Percentiles rank a stretch among this genome's conserved stretches.
Evolutionary conservation across 805 yeast genomes (phyloP).

Genomic region (Starmera caribaea): DNA sequence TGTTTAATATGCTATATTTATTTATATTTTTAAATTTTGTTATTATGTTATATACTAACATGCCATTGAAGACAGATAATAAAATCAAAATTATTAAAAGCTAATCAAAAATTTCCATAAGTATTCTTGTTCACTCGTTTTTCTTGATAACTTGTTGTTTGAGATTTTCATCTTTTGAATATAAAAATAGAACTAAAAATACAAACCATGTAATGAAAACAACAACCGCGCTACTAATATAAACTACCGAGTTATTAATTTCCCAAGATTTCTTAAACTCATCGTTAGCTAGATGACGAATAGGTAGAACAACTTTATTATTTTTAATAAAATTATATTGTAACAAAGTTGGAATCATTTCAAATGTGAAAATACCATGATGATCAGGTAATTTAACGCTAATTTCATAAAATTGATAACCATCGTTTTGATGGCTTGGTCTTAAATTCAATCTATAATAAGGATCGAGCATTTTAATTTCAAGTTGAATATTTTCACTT

Average conservation of each 20-base stretch:
- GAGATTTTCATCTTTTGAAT: constrained; percentile 9
- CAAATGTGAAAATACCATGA: constrained; percentile 91
- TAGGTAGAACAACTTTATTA: constrained; percentile 63
- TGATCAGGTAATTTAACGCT: constrained; percentile 81
- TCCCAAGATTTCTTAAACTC: constrained; percentile 92
- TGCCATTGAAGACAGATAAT: neutral
- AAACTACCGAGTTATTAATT: constrained; percentile 89
- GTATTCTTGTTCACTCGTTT: neutral
- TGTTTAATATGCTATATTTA: too few species aligned
- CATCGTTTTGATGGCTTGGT: constrained; percentile 29
- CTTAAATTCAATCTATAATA: constrained; percentile 71
- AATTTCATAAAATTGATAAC: constrained; percentile 33
- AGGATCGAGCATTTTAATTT: constrained; percentile 88
- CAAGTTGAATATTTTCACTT: constrained; percentile 66
- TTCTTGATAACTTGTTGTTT: neutral
- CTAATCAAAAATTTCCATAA: neutral
- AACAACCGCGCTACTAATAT: constrained; percentile 56
- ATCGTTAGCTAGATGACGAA: constrained; percentile 91
- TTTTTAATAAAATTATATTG: constrained; percentile 57
- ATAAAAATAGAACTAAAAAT: constrained; percentile 56
- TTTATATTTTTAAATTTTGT: neutral
- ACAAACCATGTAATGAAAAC: constrained; percentile 72
- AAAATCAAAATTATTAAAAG: neutral
- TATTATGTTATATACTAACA: neutral
- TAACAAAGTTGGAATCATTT: constrained; percentile 62